phyloP scores from a whole-genome alignment of 148 eudicot species.

The Chenopodium formosanum region DNA sequence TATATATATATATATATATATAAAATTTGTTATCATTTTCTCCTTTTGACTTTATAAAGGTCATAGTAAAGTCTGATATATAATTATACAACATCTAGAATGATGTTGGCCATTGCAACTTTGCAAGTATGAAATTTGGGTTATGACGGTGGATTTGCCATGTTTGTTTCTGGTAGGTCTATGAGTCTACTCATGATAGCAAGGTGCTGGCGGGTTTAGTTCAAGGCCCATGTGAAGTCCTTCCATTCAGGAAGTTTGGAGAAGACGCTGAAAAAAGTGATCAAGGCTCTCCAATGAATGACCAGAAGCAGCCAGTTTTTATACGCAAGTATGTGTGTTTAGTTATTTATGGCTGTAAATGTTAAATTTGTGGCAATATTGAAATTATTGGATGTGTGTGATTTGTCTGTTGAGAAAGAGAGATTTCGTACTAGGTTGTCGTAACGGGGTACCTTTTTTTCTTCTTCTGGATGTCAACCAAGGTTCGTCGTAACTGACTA shows the following conservation, averaged over 20 bases:
- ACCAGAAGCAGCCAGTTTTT: constrained; percentile 48
- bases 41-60: not conserved
- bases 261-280: constrained; percentile 51
- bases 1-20: not conserved
- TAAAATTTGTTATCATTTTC: not conserved
- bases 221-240: constrained; percentile 80
- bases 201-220: constrained; percentile 57
- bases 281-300: constrained; percentile 34
- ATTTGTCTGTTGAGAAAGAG: not conserved
- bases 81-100: not conserved
- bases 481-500: not conserved
- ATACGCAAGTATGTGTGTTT: constrained; percentile 58
- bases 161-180: constrained; percentile 49
- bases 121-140: not conserved
- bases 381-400: not conserved
- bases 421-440: too few species aligned
- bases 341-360: not conserved
- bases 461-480: too few species aligned
- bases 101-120: not conserved
- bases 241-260: constrained; percentile 60
- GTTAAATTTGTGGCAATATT: not conserved
- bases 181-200: constrained; percentile 70
- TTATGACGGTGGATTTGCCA: not conserved
- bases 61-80: not conserved
- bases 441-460: too few species aligned